Evolutionary conservation across 257 asterid genomes (phyloP), one percentile per base, ranked within the genome.

Genomic region (Scutellaria barbata): DNA sequence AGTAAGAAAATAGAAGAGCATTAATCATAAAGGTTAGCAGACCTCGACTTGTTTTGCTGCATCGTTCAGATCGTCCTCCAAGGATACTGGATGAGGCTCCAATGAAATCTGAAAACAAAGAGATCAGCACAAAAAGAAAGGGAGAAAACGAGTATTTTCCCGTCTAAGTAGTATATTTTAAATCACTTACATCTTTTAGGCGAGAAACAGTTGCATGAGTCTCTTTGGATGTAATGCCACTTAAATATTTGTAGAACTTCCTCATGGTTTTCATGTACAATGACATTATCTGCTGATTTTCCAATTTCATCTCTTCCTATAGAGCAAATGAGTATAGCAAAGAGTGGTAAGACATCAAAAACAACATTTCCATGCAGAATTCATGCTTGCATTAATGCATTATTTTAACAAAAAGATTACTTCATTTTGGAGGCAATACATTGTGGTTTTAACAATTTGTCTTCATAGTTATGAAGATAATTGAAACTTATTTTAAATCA

Each of bases 1-100:
- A 42, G 5, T 3, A 51, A 3, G 25, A 7, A 48, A 22, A 20
- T 4, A 12, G 9, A 14, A 41, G 47, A 64, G 25, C 17, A 63
- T 60, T 54, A 64, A n/a, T 17, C 1, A 22, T 66, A 47, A 64
- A 59, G 5, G 10, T 41, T 6, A 54, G 13, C 81, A 59, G 74
- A 92, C 98, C 97, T 87, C 77, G 68, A 88, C 89, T 85, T 80
- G 81, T 55, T 84, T 88, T 18, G 92, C 97, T 56, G 75, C 99
- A 39, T 83, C 83, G 8, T 88, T 76, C 69, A 92, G 88, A 80
- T 94, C 98, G n/a, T 91, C 96, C 13, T 94, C 99, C 52, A 94
- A 62, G 33, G 99, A 84, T 61, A 88, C 48, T 3, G 84, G 81
- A 76, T 84, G 96, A 45, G 98, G 95, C 69, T 89, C 87, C 93